These are phyloP conservation scores for Plasmodium ovale DNA, from an alignment of 169 alveolate species.

Conservation along the genomic window DNA sequence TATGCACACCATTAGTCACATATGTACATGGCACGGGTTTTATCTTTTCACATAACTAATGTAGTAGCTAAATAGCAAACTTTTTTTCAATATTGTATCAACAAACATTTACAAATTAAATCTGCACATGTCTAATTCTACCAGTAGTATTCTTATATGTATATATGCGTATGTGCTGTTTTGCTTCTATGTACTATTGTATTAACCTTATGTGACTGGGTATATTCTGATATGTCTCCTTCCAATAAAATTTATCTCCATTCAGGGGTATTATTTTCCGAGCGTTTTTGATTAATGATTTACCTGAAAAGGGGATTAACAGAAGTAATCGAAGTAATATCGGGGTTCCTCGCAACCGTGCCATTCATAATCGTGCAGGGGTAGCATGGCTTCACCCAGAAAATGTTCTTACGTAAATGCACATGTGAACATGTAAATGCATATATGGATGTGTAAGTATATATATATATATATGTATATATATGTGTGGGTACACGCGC, in stretches of 20 bases:
- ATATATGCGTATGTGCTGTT: too few species aligned
- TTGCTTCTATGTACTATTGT: not conserved
- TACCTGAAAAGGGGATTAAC: conserved; percentile 11
- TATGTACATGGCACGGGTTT: not conserved
- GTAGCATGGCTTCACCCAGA: too few species aligned
- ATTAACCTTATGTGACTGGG: conserved; percentile 53
- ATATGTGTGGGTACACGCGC: not conserved
- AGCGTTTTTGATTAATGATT: conserved; percentile 24
- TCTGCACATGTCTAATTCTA: too few species aligned
- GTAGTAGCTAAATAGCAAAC: too few species aligned
- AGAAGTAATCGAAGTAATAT: not conserved
- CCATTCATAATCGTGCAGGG: too few species aligned
- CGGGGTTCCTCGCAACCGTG: too few species aligned
- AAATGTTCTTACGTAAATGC: too few species aligned
- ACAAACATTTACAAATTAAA: too few species aligned
- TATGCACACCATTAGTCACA: not conserved
- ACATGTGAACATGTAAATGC: not conserved
- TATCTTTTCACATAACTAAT: not conserved
- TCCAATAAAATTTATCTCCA: conserved; percentile 72
- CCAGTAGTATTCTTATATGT: not conserved
- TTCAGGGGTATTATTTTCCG: conserved; percentile 62
- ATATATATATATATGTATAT: conserved; percentile 4
- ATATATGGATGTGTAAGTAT: not conserved
- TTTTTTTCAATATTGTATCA: not conserved
- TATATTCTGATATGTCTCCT: conserved; percentile 48